A percentile compares a stretch with the other conserved stretches of the same genome.
Evolutionary conservation across 2,329 filamentous ascomycete genomes (phyloP).

Genomic region (Ceratocystis smalleyi): DNA sequence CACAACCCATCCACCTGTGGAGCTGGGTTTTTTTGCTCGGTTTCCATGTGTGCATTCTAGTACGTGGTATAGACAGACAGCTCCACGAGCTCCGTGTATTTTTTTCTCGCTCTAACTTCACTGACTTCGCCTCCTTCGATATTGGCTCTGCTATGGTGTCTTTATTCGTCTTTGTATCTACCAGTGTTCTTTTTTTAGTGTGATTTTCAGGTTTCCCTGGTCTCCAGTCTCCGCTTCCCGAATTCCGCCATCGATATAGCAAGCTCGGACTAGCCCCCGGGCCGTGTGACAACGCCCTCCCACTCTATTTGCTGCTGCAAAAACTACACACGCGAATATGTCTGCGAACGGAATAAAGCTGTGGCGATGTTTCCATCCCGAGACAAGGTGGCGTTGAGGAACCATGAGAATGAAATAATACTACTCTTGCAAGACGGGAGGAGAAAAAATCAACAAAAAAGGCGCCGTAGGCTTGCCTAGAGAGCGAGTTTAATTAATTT

Average conservation of each 20-base stretch:
- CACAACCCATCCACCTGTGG: background rate
- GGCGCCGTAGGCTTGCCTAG: too few relatives aligned
- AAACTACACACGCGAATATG: background rate
- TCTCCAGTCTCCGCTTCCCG: conserved; percentile 1
- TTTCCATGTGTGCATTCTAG: too few relatives aligned
- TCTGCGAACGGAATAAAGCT: too few relatives aligned
- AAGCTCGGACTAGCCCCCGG: background rate
- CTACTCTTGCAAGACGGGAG: too few relatives aligned
- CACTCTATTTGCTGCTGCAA: background rate
- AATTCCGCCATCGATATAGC: background rate
- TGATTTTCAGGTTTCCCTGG: background rate
- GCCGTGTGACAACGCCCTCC: background rate
- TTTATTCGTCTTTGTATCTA: background rate
- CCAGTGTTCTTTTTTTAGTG: background rate
- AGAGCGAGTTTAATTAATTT: too few relatives aligned
- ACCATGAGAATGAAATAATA: too few relatives aligned
- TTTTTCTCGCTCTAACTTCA: background rate
- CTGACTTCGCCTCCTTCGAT: background rate
- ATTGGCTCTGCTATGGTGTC: background rate
- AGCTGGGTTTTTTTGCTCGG: background rate
- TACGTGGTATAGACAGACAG: too few relatives aligned
- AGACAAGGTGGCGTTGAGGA: too few relatives aligned
- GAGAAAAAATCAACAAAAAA: too few relatives aligned
- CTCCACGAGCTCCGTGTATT: background rate
- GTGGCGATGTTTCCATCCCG: too few relatives aligned